phyloP scores from a whole-genome alignment of 805 yeast genomes.

The Saccharomycopsis microspora region DNA sequence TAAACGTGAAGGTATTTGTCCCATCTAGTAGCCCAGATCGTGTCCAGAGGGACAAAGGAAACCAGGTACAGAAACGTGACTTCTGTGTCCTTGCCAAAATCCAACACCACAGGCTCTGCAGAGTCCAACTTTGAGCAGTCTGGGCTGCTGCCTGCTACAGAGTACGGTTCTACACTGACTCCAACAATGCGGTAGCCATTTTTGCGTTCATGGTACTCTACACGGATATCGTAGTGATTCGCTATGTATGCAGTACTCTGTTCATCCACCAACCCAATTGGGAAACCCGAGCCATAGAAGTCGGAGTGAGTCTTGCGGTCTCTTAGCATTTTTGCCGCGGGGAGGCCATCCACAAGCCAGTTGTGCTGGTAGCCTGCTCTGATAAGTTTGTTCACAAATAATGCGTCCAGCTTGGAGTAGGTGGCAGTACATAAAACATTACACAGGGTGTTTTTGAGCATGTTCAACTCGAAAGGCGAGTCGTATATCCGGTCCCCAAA shows the following conservation, averaged over 20 bases:
- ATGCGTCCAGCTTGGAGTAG: constrained; percentile 56
- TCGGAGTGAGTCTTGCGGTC: constrained; percentile 48
- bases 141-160: constrained; percentile 26
- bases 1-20: constrained; percentile 87
- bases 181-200: constrained; percentile 83
- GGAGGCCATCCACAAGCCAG: constrained; percentile 92
- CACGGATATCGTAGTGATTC: constrained; percentile 69
- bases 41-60: constrained; percentile 51
- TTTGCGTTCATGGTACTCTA: constrained; percentile 76
- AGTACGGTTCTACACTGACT: constrained; percentile 62
- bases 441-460: constrained; percentile 69
- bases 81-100: constrained; percentile 35
- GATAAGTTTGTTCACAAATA: constrained; percentile 69
- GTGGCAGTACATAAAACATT: constrained; percentile 45
- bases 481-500: constrained; percentile 94
- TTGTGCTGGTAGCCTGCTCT: constrained; percentile 78
- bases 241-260: constrained; percentile 46
- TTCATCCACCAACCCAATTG: constrained; percentile 59
- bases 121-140: constrained; percentile 3
- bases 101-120: constrained; percentile 33
- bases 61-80: constrained; percentile 87
- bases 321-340: constrained; percentile 59
- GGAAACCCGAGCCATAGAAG: constrained; percentile 75
- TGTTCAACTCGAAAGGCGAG: constrained; percentile 74
- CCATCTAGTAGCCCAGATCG: constrained; percentile 98